phyloP scores from a whole-genome alignment of 768 basidiomycete species.

The Rhodocollybia butyracea region DNA sequence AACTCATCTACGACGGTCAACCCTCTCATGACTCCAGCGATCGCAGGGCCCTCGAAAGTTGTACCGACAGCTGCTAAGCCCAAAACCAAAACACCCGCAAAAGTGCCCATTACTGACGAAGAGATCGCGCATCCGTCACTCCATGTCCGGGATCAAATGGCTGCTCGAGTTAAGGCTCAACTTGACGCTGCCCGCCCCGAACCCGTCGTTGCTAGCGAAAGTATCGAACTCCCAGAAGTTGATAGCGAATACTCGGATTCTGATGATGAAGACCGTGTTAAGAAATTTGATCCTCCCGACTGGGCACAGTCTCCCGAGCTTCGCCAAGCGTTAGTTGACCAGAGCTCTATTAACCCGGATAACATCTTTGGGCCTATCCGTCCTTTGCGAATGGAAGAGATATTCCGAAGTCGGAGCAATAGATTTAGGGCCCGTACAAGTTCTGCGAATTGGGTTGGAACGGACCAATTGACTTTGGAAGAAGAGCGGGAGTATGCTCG shows the following conservation, averaged over 20 bases:
- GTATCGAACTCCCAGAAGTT: slow-evolving; percentile 91
- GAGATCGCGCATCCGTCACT: slow-evolving; percentile 60
- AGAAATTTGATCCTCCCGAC: slow-evolving; percentile 70
- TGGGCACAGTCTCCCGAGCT: slow-evolving; percentile 95
- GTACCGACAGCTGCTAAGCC: neutral
- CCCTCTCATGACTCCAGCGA: slow-evolving; percentile 23
- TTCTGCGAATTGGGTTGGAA: slow-evolving; percentile 94
- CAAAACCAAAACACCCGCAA: slow-evolving; percentile 19
- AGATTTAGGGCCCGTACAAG: slow-evolving; percentile 88
- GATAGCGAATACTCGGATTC: slow-evolving; percentile 97
- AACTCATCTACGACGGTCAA: slow-evolving; percentile 43
- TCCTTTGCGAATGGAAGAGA: slow-evolving; percentile 88
- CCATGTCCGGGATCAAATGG: slow-evolving; percentile 63
- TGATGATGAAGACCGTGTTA: slow-evolving; percentile 79
- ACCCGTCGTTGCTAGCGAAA: slow-evolving; percentile 63
- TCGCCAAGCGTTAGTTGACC: slow-evolving; percentile 70
- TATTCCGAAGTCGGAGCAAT: slow-evolving; percentile 77
- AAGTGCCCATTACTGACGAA: slow-evolving; percentile 38
- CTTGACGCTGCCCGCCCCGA: slow-evolving; percentile 53
- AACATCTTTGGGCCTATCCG: slow-evolving; percentile 90
- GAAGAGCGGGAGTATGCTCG: slow-evolving; percentile 87
- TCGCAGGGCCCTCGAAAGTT: slow-evolving; percentile 22
- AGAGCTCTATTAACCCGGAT: slow-evolving; percentile 86
- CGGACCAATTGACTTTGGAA: slow-evolving; percentile 79
- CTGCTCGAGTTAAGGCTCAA: slow-evolving; percentile 66